Evolutionary conservation across 2,329 filamentous ascomycete species (phyloP).

Genomic region (Fusarium floridanum): DNA sequence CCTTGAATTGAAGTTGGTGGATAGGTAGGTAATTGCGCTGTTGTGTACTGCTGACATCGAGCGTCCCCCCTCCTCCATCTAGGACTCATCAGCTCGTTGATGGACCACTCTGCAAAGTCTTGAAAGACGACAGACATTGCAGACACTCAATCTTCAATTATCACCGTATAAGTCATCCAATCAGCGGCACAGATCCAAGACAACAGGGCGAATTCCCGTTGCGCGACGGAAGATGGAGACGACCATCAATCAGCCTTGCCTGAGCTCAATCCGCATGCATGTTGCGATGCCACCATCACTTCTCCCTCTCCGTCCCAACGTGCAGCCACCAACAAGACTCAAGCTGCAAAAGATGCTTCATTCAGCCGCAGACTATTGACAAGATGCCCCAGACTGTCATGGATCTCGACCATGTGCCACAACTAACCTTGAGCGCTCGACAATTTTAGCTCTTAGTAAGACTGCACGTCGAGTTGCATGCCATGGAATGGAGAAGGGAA

Average conservation of each 20-base stretch:
- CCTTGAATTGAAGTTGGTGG: background rate
- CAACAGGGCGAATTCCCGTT: background rate
- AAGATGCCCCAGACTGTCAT: constrained; percentile 1
- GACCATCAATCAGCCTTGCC: background rate
- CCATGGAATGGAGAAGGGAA: constrained; percentile 3
- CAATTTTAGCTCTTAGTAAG: constrained; percentile 41
- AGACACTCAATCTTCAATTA: background rate
- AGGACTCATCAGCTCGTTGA: background rate
- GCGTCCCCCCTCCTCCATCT: background rate
- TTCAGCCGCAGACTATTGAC: constrained; percentile 5
- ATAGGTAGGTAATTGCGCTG: background rate
- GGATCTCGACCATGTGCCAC: constrained; percentile 12
- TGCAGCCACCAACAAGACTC: constrained; percentile 1
- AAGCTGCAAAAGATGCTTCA: constrained; percentile 6
- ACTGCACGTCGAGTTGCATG: constrained; percentile 33
- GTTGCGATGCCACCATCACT: background rate
- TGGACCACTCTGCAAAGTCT: background rate
- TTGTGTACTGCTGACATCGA: background rate
- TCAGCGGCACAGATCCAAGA: background rate
- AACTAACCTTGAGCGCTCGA: constrained; percentile 12
- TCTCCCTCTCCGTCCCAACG: background rate
- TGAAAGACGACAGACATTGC: background rate
- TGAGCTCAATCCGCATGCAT: background rate
- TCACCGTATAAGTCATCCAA: background rate
- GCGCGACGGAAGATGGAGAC: background rate